Base-by-base conservation (phyloP, 495 filamentous ascomycete species). In the Staphylotrichum longicolle region DNA sequence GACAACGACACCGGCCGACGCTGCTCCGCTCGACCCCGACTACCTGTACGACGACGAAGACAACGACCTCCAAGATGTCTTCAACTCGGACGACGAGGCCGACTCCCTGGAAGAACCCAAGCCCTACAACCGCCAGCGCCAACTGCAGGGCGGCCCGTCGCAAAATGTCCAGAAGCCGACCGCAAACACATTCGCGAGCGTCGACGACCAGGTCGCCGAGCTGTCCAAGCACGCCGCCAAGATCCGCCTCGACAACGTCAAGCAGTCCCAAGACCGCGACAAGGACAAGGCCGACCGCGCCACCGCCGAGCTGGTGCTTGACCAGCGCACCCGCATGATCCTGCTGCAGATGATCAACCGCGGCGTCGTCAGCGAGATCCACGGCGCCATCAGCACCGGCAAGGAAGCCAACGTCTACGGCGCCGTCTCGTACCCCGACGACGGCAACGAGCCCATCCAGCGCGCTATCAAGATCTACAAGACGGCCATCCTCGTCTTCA, bases 341-440 rank as follows among this genome's bases (percentile, higher is more conserved):
- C 79, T 98, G 42, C 78, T 96, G 61, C 90, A 97, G 75, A 88
- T 98, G 82, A 93, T 98, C 76, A 96, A 97, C 70, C 83, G 89
- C 3, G 84, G 92, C 52, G 81, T 97, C 14, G 84, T 90, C 20
- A 90, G 91, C 70, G 80, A 83, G 65, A 85, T 96, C 40, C 89
- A 98, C 69, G 94, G 94, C 9, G 92, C 92, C 72, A 77, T 98
- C 63, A 94, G 90, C 46, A 97, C 94, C 0, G 94, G 94, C 49
- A 98, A 98, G 71, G 94, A 98, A 74, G 94, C 94, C 49, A 98
- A 98, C 64, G 94, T 98, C 27, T 98, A 98, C 76, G 88, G 93
- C 63, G 80, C 75, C 6, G 65, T 76, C 12, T 68, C 74, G 11
- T 74, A 81, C 27, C 65, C 72, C 32, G 70, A 77, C 14, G 66